Conservation (phyloP, 768 basidiomycete genomes). For the Lyophyllum shimeji region DNA sequence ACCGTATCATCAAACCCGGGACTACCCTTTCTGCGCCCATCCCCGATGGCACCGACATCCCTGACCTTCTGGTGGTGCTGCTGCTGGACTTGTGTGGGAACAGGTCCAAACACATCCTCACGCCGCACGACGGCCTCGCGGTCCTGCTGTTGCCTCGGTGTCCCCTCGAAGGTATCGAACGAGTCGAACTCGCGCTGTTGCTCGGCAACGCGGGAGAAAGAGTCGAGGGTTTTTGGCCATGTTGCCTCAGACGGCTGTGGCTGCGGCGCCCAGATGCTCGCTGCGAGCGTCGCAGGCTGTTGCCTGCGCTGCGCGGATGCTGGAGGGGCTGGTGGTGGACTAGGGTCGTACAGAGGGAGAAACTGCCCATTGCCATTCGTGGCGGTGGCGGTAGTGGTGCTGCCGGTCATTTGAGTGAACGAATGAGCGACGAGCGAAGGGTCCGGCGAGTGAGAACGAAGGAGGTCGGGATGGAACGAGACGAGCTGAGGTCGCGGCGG, state of each 20-base stretch:
- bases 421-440: constrained; percentile 6
- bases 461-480: neutral
- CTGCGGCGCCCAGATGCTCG: constrained; percentile 84
- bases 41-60: constrained; percentile 76
- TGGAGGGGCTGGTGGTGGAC: constrained; percentile 18
- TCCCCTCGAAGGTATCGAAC: neutral
- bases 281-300: constrained; percentile 35
- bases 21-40: constrained; percentile 66
- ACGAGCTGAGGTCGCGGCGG: no score
- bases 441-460: neutral
- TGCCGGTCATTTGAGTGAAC: constrained; percentile 27
- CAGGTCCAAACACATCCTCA: constrained; percentile 69
- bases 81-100: constrained; percentile 31
- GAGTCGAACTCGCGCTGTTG: constrained; percentile 34
- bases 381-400: constrained; percentile 20
- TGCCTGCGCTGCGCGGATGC: constrained; percentile 22
- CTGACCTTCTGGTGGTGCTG: constrained; percentile 23
- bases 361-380: constrained; percentile 20
- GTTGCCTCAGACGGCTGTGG: constrained; percentile 64
- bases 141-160: neutral
- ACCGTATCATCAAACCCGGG: constrained; percentile 43
- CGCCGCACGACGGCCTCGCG: constrained; percentile 32
- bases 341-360: constrained; percentile 38
- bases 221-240: constrained; percentile 69
- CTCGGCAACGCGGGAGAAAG: constrained; percentile 56